A percentile compares a stretch with the other conserved stretches of the same genome.
phyloP scores from a whole-genome alignment of 495 filamentous ascomycete species.

The Aspergillus carlsbadensis region DNA sequence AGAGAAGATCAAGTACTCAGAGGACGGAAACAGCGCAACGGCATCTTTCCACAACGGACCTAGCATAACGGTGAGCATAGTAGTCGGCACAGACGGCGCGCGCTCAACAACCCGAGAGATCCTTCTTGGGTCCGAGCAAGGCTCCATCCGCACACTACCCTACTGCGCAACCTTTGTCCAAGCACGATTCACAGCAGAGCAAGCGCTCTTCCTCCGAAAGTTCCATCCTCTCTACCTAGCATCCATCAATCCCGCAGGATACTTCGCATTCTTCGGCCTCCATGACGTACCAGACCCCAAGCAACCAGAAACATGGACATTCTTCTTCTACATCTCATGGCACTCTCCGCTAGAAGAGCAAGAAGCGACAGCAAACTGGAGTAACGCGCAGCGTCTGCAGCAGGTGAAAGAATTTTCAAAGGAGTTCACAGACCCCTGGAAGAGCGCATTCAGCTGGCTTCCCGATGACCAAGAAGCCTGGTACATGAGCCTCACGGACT shows the following conservation, averaged over 20 bases:
- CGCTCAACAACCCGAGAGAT: conserved; percentile 37
- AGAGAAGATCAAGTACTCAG: conserved; percentile 11
- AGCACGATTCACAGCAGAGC: conserved; percentile 28
- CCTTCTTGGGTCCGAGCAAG: conserved; percentile 37
- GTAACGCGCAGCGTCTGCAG: conserved; percentile 13
- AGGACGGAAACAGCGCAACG: conserved; percentile 20
- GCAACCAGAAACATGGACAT: conserved; percentile 45
- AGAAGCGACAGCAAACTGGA: conserved; percentile 18
- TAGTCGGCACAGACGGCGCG: conserved; percentile 51
- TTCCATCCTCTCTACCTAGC: conserved; percentile 27
- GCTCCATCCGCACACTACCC: conserved; percentile 21
- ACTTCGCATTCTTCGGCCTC: conserved; percentile 25
- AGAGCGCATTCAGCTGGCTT: conserved; percentile 21
- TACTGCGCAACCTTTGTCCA: conserved; percentile 36
- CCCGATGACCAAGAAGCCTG: conserved; percentile 25
- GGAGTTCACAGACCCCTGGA: conserved; percentile 20
- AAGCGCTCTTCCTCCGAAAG: conserved; percentile 30
- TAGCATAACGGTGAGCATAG: conserved; percentile 16
- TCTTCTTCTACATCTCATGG: conserved; percentile 37
- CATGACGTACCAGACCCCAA: conserved; percentile 38
- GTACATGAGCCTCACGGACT: conserved; percentile 28
- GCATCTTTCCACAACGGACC: conserved; percentile 22
- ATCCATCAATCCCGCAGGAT: conserved; percentile 19
- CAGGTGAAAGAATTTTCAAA: conserved; percentile 25
- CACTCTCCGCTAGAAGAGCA: conserved; percentile 30